Evolutionary conservation across 768 basidiomycete species (phyloP).

Genomic region (Russula sp.): DNA sequence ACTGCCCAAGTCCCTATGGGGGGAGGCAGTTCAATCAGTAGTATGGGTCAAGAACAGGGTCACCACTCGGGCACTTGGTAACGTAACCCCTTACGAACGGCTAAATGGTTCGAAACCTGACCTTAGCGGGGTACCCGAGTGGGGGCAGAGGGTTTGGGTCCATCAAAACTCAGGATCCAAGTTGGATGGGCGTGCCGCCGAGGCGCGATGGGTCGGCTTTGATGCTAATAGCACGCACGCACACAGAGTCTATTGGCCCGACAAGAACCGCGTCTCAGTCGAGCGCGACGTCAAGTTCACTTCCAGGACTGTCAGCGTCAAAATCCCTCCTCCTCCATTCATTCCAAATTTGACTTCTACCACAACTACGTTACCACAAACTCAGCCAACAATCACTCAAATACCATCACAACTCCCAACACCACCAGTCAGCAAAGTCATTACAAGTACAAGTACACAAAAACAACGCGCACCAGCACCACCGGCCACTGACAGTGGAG

Average conservation of each 20-base stretch:
- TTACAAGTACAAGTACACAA: too few relatives aligned
- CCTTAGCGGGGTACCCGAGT: background rate
- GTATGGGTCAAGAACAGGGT: conserved; percentile 31
- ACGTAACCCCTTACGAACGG: conserved; percentile 22
- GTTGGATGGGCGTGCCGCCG: background rate
- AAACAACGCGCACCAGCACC: too few relatives aligned
- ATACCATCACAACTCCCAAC: too few relatives aligned
- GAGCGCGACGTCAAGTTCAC: background rate
- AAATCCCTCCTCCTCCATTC: too few relatives aligned
- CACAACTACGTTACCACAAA: too few relatives aligned
- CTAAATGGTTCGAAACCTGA: conserved; percentile 14
- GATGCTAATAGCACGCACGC: background rate
- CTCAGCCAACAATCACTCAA: too few relatives aligned
- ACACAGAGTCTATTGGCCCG: background rate
- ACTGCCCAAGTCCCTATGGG: conserved; percentile 1
- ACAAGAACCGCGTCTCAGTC: too few relatives aligned
- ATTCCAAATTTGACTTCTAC: too few relatives aligned
- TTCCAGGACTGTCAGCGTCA: background rate
- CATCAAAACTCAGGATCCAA: background rate
- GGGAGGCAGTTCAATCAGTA: conserved; percentile 23
- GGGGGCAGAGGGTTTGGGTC: conserved; percentile 4
- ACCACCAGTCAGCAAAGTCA: too few relatives aligned
- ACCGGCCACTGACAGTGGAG: too few relatives aligned
- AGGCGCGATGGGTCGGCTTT: background rate
- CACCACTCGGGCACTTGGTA: conserved; percentile 22